phyloP scores from a whole-genome alignment of 345 rosid species.

The Noccaea caerulescens region DNA sequence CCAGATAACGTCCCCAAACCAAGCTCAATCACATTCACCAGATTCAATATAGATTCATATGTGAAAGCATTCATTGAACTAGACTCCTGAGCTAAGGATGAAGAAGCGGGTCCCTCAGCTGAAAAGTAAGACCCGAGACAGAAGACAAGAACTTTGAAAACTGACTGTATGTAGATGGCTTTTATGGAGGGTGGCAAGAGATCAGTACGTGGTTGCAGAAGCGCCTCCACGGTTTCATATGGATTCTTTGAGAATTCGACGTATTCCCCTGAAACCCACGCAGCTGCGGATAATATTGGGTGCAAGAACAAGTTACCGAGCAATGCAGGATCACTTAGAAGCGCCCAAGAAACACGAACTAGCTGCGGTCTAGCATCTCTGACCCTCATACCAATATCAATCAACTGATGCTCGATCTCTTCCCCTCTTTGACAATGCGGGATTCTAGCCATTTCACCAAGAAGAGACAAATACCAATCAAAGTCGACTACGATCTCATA shows the following conservation, averaged over 20 bases:
- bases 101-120: constrained; percentile 35
- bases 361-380: constrained; percentile 85
- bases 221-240: constrained; percentile 75
- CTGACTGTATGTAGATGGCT: constrained; percentile 71
- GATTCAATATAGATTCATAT: constrained; percentile 53
- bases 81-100: constrained; percentile 42
- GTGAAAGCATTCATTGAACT: constrained; percentile 41
- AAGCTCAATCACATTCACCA: constrained; percentile 59
- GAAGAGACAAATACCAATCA: constrained; percentile 90
- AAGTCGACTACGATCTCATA: constrained; percentile 82
- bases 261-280: constrained; percentile 92
- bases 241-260: constrained; percentile 68
- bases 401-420: constrained; percentile 86
- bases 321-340: constrained; percentile 96
- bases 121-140: constrained; percentile 53
- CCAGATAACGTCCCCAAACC: constrained; percentile 55
- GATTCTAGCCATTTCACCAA: constrained; percentile 84
- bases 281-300: constrained; percentile 80
- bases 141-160: constrained; percentile 67
- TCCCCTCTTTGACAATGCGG: constrained; percentile 81
- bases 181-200: constrained; percentile 70
- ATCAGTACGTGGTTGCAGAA: constrained; percentile 81
- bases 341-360: constrained; percentile 65
- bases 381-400: constrained; percentile 88
- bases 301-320: constrained; percentile 84